Evolutionary conservation across 2,329 filamentous ascomycete genomes (phyloP), one percentile per base, ranked within the genome.

Genomic region (Cytospora piceicola): DNA sequence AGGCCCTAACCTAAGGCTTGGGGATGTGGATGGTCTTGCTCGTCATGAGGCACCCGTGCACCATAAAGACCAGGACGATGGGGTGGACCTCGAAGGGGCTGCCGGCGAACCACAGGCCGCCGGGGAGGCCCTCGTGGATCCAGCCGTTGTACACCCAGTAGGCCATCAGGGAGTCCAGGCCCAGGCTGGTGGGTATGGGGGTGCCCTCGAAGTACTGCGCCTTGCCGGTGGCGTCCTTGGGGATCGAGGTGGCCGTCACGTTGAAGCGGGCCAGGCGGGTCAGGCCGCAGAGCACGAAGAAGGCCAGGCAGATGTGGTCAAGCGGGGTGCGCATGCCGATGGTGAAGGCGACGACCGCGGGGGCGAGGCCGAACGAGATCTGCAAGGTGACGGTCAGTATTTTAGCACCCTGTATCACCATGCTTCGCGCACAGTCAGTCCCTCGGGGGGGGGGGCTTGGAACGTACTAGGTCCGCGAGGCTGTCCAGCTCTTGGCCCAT

Each of bases 401-500:
- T 29, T 63, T n/a, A 57, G 60, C 54, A 7, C 2, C 12, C 12
- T 20, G 5, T 1, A 1, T 22, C 53, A 14, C 8, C 22, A 6
- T 3, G 20, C 2, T 32, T n/a, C 17, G 22, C 4, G 29, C 6
- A 24, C n/a, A 27, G 17, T 29, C n/a, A 27, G 17, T 29, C 5
- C 27, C 27, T 29, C 5, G 27, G 5, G 15, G 1, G 11, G 8
- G 2, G 54, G 49, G 27, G 58, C 14, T 17, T 34, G 34, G 55
- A 59, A 74, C 86, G 32, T 89, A 97, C 93, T 83, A 99, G 77
- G 77, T 99, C 95, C 63, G 95, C 95, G 57, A 99, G 84, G 8
- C 94, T 98, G 78, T 99, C 95, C 64, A 99, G 82, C 79, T 99
- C 95, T 78, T 97, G 94, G 15, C 95, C 95, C 94, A 99, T 98